Percentiles rank a stretch among this genome's conserved stretches.
Evolutionary conservation across 2,329 filamentous ascomycete genomes (phyloP).

Genomic region (Septoria linicola): DNA sequence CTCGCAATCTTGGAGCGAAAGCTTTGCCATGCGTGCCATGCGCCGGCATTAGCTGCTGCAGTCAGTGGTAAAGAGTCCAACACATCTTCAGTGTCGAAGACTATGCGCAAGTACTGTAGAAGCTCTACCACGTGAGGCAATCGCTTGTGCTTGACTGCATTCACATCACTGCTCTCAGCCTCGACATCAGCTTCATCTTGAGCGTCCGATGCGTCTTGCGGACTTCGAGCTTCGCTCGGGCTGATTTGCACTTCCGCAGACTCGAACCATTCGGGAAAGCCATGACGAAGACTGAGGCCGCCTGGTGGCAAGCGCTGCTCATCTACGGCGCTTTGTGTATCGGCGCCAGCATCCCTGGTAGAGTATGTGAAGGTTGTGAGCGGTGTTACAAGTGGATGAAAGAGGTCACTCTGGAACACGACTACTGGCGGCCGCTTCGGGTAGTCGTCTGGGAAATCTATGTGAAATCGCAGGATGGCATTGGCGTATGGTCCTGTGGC

Average conservation of each 20-base stretch:
- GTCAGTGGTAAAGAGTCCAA: slow-evolving; percentile 77
- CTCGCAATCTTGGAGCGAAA: slow-evolving; percentile 55
- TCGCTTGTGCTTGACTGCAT: slow-evolving; percentile 11
- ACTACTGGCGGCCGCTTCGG: slow-evolving; percentile 77
- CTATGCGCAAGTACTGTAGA: slow-evolving; percentile 74
- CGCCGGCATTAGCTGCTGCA: slow-evolving; percentile 83
- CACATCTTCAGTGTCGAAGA: slow-evolving; percentile 75
- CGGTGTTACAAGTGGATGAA: slow-evolving; percentile 89
- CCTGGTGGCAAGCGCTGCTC: slow-evolving; percentile 81
- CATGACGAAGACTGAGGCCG: slow-evolving; percentile 85
- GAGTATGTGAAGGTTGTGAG: slow-evolving; percentile 94
- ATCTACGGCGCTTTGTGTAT: slow-evolving; percentile 79
- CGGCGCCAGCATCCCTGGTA: slow-evolving; percentile 70
- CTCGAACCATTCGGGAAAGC: slow-evolving; percentile 82
- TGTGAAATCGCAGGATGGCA: slow-evolving; percentile 83
- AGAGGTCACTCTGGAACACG: slow-evolving; percentile 88
- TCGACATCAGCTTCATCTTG: slow-evolving; percentile 8
- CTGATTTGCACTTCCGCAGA: slow-evolving; percentile 5
- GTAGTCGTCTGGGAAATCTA: slow-evolving; percentile 80
- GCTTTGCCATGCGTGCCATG: slow-evolving; percentile 89
- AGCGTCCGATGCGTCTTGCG: slow-evolving; percentile 9
- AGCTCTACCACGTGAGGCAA: slow-evolving; percentile 53
- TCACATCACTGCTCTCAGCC: slow-evolving; percentile 8
- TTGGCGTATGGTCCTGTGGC: slow-evolving; percentile 78
- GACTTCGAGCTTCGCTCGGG: slow-evolving; percentile 1